Evolutionary conservation across 1,139 yeast genomes (phyloP).

Genomic region (Lizanozyma gosingica): DNA sequence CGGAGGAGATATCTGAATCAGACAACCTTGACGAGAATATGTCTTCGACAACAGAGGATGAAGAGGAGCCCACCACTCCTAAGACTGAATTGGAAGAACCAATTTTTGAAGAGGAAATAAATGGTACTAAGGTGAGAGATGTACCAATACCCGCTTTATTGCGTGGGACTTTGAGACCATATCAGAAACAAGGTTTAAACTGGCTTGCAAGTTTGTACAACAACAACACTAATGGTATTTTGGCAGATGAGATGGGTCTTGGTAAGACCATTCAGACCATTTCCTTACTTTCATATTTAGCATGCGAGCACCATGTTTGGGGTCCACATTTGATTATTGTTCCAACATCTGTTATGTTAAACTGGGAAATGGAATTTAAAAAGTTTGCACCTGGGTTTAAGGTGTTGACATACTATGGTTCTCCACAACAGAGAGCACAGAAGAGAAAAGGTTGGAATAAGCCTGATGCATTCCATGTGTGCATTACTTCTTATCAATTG

Average conservation of each 20-base stretch:
- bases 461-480: slow-evolving; percentile 91
- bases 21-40: slow-evolving; percentile 16
- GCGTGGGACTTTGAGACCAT: slow-evolving; percentile 78
- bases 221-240: slow-evolving; percentile 88
- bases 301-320: slow-evolving; percentile 92
- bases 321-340: slow-evolving; percentile 97
- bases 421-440: slow-evolving; percentile 95
- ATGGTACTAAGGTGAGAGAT: slow-evolving; percentile 41
- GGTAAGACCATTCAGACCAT: slow-evolving; percentile 94
- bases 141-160: slow-evolving; percentile 61
- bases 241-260: slow-evolving; percentile 98
- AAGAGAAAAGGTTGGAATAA: slow-evolving; percentile 97
- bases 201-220: slow-evolving; percentile 95
- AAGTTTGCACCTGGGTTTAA: slow-evolving; percentile 98
- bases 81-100: slow-evolving; percentile 4
- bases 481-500: slow-evolving; percentile 92
- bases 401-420: slow-evolving; percentile 90
- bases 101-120: slow-evolving; percentile 3
- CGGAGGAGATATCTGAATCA: slow-evolving; percentile 1
- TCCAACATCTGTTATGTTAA: slow-evolving; percentile 96
- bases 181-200: slow-evolving; percentile 92
- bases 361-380: slow-evolving; percentile 99
- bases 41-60: slow-evolving; percentile 13
- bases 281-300: slow-evolving; percentile 74
- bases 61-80: slow-evolving; percentile 21